A percentile compares a stretch with the other conserved stretches of the same genome.
Evolutionary conservation across 2,329 filamentous ascomycete species (phyloP).

Genomic region (Aspergillus melleus): DNA sequence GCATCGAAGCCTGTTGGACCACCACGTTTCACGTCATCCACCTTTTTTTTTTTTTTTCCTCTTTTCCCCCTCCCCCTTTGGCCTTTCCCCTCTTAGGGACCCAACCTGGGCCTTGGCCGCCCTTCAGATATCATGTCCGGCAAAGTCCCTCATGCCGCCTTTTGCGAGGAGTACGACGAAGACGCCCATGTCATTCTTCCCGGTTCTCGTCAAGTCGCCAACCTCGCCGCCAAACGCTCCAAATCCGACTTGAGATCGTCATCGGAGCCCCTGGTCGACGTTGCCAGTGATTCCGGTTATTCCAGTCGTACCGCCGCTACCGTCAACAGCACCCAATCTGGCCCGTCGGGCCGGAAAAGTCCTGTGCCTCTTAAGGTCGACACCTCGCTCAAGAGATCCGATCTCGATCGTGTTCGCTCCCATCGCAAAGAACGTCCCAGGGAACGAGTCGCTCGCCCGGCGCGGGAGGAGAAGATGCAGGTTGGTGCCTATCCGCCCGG

Average conservation of each 20-base stretch:
- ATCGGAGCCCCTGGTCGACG: conserved; percentile 43
- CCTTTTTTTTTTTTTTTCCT: conserved; percentile 10
- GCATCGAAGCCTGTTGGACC: conserved; percentile 24
- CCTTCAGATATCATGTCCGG: conserved; percentile 38
- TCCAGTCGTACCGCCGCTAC: conserved; percentile 59
- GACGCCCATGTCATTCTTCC: conserved; percentile 44
- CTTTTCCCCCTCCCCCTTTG: conserved; percentile 10
- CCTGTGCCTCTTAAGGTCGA: conserved; percentile 40
- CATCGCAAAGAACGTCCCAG: conserved; percentile 36
- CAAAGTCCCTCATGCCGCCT: conserved; percentile 44
- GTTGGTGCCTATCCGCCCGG: conserved; percentile 31
- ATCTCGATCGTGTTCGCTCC: conserved; percentile 29
- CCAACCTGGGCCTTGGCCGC: conserved; percentile 27
- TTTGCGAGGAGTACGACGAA: conserved; percentile 51
- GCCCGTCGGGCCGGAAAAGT: conserved; percentile 44
- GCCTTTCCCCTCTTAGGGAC: conserved; percentile 27
- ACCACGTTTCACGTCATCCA: conserved; percentile 32
- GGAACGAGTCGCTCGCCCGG: conserved; percentile 26
- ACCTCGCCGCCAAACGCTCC: conserved; percentile 52
- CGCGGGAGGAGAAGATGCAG: conserved; percentile 38
- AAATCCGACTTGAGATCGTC: conserved; percentile 41
- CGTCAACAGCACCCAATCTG: conserved; percentile 54
- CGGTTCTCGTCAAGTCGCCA: conserved; percentile 51
- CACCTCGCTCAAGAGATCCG: conserved; percentile 31
- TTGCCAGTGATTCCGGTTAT: conserved; percentile 63